Percentiles rank a stretch among this genome's conserved stretches.
phyloP scores from a whole-genome alignment of 2,329 filamentous ascomycete species.

The Lasiodiplodia theobromae region DNA sequence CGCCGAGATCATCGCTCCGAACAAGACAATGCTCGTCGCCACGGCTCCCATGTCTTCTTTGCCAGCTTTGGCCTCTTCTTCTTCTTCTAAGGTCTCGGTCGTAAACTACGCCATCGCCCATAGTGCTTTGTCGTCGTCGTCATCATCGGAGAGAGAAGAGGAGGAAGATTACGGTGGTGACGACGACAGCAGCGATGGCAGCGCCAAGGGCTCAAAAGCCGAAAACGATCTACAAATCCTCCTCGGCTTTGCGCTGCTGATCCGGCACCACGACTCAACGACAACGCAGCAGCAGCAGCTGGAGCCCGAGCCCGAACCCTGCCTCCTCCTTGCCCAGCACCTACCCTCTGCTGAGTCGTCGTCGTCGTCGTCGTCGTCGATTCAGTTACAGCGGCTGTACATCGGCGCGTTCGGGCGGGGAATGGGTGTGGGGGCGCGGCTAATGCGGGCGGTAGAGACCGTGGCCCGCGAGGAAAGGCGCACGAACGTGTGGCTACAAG shows the following conservation, averaged over 20 bases:
- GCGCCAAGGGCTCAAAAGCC: too few species aligned
- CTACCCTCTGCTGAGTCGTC: slow-evolving; percentile 36
- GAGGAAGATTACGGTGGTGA: too few species aligned
- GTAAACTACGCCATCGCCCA: too few species aligned
- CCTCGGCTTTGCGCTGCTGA: slow-evolving; percentile 53
- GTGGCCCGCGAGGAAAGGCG: slow-evolving; percentile 49
- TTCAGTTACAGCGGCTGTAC: slow-evolving; percentile 54
- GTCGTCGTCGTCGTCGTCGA: slow-evolving; percentile 36
- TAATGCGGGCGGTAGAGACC: slow-evolving; percentile 30
- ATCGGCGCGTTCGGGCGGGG: slow-evolving; percentile 48
- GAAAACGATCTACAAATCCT: background rate
- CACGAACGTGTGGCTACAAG: slow-evolving; percentile 54
- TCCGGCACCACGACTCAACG: slow-evolving; percentile 41
- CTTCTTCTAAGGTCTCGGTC: too few species aligned
- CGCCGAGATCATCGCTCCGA: background rate
- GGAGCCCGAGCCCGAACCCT: too few species aligned
- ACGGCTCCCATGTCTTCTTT: background rate
- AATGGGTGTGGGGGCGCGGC: slow-evolving; percentile 46
- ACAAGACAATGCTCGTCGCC: background rate
- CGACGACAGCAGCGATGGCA: background rate
- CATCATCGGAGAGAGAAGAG: too few species aligned
- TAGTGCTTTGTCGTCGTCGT: background rate
- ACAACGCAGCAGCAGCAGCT: background rate
- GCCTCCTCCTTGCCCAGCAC: too few species aligned
- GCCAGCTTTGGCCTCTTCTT: too few species aligned